Evolutionary conservation across 768 basidiomycete genomes (phyloP).

Genomic region (Cystobasidium onofrii): DNA sequence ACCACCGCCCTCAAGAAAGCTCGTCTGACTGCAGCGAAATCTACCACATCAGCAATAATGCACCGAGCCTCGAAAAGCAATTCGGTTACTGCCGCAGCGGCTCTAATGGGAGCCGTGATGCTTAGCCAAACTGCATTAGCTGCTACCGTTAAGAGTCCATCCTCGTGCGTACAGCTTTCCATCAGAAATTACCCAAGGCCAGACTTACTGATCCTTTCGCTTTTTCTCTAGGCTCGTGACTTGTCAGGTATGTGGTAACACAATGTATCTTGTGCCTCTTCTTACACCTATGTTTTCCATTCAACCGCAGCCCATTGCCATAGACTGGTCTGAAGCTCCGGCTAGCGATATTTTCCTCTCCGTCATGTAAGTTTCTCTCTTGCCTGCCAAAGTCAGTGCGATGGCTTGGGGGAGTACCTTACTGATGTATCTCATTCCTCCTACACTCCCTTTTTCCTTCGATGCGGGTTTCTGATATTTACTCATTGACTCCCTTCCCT

Average conservation of each 20-base stretch:
- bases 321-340: not conserved
- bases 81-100: not conserved
- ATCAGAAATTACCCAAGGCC: too few relatives aligned
- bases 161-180: not conserved
- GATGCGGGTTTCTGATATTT: not conserved
- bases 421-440: too few relatives aligned
- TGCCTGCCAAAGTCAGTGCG: too few relatives aligned
- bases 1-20: too few relatives aligned
- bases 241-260: not conserved
- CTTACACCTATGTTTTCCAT: not conserved
- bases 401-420: too few relatives aligned
- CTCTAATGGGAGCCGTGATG: not conserved
- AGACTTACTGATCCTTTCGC: too few relatives aligned
- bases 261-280: not conserved
- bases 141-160: slow-evolving; percentile 1
- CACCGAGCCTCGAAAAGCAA: not conserved
- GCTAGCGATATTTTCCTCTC: slow-evolving; percentile 24
- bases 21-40: too few relatives aligned
- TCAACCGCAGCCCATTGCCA: slow-evolving; percentile 4
- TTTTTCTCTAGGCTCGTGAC: not conserved
- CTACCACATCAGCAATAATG: too few relatives aligned
- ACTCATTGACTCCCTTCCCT: not conserved
- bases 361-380: slow-evolving; percentile 6
- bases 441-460: not conserved
- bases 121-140: not conserved